A percentile compares a stretch with the other conserved stretches of the same genome.
Evolutionary conservation across 208 protist genomes (phyloP).

Genomic region (Herpetomonas samuelpessoai): DNA sequence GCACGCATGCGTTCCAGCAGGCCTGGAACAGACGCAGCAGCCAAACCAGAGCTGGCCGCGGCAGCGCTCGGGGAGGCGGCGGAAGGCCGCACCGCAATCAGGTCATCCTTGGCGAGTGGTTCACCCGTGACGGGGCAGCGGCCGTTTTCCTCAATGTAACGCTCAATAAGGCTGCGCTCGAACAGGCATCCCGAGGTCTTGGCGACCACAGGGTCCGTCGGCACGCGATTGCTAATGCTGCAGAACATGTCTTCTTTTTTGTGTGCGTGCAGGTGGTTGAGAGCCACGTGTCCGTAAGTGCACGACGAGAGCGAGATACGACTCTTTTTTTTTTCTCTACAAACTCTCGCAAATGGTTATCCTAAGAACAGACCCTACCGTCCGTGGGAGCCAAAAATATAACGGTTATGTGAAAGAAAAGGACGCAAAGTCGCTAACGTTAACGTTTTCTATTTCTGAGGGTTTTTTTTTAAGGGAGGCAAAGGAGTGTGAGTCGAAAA

Average conservation of each 20-base stretch:
- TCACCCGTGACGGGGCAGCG: slow-evolving; percentile 95
- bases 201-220: slow-evolving; percentile 96
- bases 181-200: slow-evolving; percentile 93
- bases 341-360: no score
- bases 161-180: slow-evolving; percentile 94
- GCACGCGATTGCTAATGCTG: slow-evolving; percentile 74
- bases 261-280: no score
- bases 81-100: slow-evolving; percentile 73
- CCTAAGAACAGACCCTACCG: not conserved
- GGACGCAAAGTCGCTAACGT: not conserved
- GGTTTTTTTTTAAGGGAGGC: no score
- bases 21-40: slow-evolving; percentile 84
- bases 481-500: no score
- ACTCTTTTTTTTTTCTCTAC: no score
- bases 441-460: no score
- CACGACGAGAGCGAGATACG: no score
- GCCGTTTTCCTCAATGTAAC: slow-evolving; percentile 92
- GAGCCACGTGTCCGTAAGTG: no score
- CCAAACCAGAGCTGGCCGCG: slow-evolving; percentile 12
- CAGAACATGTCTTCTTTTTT: slow-evolving; percentile 89
- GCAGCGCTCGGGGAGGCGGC: slow-evolving; percentile 10
- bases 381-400: no score
- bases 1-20: slow-evolving; percentile 95
- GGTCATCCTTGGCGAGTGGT: slow-evolving; percentile 78
- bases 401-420: no score